Base-by-base conservation (phyloP, 1,139 yeast genomes). In the Kurtzmaniella quercitrusa region DNA sequence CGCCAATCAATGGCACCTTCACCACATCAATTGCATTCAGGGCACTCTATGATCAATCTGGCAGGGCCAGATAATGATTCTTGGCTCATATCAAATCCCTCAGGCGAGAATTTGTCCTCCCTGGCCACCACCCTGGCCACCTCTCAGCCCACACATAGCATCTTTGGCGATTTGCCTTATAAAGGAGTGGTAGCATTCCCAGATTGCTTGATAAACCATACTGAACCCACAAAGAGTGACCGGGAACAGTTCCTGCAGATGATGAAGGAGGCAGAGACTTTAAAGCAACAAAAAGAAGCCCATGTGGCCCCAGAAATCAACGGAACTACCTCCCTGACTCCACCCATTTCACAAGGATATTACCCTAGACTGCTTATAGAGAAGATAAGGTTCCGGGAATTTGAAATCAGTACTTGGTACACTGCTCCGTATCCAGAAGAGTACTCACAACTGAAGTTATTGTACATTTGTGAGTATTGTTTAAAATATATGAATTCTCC, bases 361-460 rank as follows among this genome's bases (percentile, higher is more conserved):
- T 37, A 27, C 34, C 46, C 55, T 37, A 55, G 59, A 46, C 63
- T 72, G 1, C 67, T 67, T 44, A 67, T 73, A 25, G 69, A 73
- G 37, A 68, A 72, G 45, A 84, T 91, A 21, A 85, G 81, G 51
- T 81, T 91, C 50, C 78, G 90, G 33, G 77, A 77, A 43, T 79
- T 64, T 57, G 91, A 84, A 58, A 87, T 91, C 23, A 85, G 84
- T 48, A 88, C 97, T 0, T 89, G 98, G 96, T 90, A 88, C 60
- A 79, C 88, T 3, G 85, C 97, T 0, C 98, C 98, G 1, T 93
- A 88, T 57, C 97, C 98, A 0, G 90, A 86, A 49, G 95, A 89
- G 57, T 87, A 82, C 56, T 79, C 89, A 31, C 75, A 74, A 38
- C 77, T 81, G 42, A 69, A 70, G 39, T 73, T 80, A 3, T 64